Conservation (phyloP, 2,329 filamentous ascomycete genomes). For the Meredithiella fracta region DNA sequence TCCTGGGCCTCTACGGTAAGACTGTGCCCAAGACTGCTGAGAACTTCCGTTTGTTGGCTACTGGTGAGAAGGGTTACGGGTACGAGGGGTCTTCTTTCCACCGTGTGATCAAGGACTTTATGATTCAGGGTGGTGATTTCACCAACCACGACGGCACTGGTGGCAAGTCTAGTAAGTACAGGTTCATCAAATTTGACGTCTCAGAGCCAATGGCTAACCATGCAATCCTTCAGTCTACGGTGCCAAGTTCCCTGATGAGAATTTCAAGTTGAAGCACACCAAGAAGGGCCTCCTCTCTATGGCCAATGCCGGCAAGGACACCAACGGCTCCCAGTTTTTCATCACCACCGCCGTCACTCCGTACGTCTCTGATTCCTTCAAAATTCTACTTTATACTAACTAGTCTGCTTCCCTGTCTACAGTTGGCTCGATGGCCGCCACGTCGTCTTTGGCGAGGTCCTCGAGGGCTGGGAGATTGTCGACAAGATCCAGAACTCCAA, state of each 20-base stretch:
- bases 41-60: constrained; percentile 67
- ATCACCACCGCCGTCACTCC: constrained; percentile 69
- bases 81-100: constrained; percentile 74
- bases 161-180: constrained; percentile 59
- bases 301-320: constrained; percentile 73
- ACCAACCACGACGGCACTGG: constrained; percentile 68
- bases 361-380: constrained; percentile 27
- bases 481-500: constrained; percentile 59
- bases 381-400: background rate
- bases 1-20: constrained; percentile 75
- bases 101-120: constrained; percentile 79
- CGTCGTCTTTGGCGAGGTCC: constrained; percentile 77
- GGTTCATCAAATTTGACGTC: background rate
- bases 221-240: constrained; percentile 51
- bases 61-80: constrained; percentile 72
- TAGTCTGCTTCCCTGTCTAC: constrained; percentile 12
- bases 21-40: constrained; percentile 60
- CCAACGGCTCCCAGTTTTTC: constrained; percentile 83
- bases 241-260: constrained; percentile 71
- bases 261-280: constrained; percentile 89
- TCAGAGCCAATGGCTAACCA: background rate
- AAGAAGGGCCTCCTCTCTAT: constrained; percentile 72
- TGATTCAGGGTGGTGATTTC: constrained; percentile 86
- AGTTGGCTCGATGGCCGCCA: constrained; percentile 72
- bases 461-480: constrained; percentile 70